A percentile compares a stretch with the other conserved stretches of the same genome.
These are phyloP conservation scores for Arthrobotrys musiformis DNA, from an alignment of 2,329 filamentous ascomycete genomes.

Conservation along the genomic window DNA sequence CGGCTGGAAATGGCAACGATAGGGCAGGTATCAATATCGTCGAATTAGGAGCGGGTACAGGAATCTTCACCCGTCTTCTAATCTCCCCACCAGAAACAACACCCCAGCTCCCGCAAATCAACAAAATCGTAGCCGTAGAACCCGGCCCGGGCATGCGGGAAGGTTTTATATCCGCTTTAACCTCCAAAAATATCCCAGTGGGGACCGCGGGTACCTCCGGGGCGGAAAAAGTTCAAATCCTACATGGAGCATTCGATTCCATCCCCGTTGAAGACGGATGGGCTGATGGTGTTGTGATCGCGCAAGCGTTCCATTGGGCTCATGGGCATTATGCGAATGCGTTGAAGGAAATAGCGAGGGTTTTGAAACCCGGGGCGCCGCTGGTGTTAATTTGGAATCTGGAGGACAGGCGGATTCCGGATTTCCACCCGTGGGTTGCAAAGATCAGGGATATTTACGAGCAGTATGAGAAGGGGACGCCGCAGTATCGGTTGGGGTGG, in stretches of 20 bases:
- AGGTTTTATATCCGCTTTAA: conserved; percentile 11
- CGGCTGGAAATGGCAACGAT: neutral
- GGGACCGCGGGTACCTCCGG: neutral
- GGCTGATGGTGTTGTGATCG: conserved; percentile 48
- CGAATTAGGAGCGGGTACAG: conserved; percentile 47
- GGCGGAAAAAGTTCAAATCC: conserved; percentile 15
- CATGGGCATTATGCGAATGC: conserved; percentile 41
- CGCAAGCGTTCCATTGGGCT: conserved; percentile 53
- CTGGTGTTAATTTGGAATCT: conserved; percentile 50
- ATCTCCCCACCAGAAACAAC: conserved; percentile 16
- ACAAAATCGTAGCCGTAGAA: conserved; percentile 40
- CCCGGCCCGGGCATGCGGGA: conserved; percentile 39
- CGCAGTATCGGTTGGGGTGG: conserved; percentile 38
- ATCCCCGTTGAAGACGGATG: conserved; percentile 30
- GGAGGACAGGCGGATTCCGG: conserved; percentile 25
- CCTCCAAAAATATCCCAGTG: neutral
- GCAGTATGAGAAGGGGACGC: conserved; percentile 31
- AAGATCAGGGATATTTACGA: conserved; percentile 45
- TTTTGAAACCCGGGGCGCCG: conserved; percentile 7
- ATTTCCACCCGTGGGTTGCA: conserved; percentile 38
- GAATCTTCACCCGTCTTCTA: conserved; percentile 41
- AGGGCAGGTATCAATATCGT: conserved; percentile 29
- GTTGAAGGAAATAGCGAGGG: conserved; percentile 3
- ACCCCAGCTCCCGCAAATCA: neutral
- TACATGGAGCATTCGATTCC: conserved; percentile 28